Base-by-base conservation (phyloP, 1,139 yeast species). In the Protomyces pachydermus region DNA sequence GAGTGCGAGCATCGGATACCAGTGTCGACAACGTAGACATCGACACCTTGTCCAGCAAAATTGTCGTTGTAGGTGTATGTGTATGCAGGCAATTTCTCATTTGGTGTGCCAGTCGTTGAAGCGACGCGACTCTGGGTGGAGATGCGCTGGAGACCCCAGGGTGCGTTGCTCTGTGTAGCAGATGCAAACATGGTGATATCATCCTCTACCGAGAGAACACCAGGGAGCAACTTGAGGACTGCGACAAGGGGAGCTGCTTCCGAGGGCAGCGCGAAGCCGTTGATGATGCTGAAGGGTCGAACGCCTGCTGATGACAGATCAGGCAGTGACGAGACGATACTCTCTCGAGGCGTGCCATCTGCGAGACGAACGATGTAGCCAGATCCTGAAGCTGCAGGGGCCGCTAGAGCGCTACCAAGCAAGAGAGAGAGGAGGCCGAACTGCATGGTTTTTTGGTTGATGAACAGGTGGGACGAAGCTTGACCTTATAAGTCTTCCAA, bases 91-190 rank as follows among this genome's bases (percentile, higher is more conserved):
- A 87, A 83, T 75, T 97, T 87, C 80, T 91, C 97, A 38, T 38
- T 14, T 6, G 42, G 18, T 16, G 42, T 38, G 10, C 42, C 42
- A 38, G 42, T 14, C 2, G 16, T 16, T 4, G 42, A 38, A 10
- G 42, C 42, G 42, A 38, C 42, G 42, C 42, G n/a, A 68, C 87
- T 83, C 75, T 97, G 87, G 79, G 91, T 97, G 58, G 97, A 88
- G 67, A 91, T 84, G 79, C 98, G 86, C 57, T 98, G 95, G 71
- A 91, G 82, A 72, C 97, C 97, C 97, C 97, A 90, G 66, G 96
- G 96, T 56, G 95, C 91, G 23, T 54, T 62, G 25, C 60, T 62
- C 35, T 60, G 65, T 28, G 56, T 70, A 65, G 79, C 88, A 67
- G 79, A 76, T 60, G 91, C 83, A 69, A 80, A 78, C 61, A 91